Conservation (phyloP, 225 moss, liverwort and hornwort species). For the Polytrichum formosum region DNA sequence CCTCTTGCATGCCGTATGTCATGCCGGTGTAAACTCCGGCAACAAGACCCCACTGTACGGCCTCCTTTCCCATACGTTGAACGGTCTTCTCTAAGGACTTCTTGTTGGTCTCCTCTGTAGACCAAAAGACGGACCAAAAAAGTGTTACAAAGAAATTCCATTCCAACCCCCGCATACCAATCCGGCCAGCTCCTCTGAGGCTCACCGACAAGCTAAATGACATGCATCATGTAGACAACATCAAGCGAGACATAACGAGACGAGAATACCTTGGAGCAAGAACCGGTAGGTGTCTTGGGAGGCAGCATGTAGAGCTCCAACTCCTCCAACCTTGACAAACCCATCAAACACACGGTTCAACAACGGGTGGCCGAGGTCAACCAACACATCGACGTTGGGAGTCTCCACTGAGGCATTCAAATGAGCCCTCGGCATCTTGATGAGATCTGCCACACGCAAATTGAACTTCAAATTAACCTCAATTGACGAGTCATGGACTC, state of each 20-base stretch:
- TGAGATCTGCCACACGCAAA: neutral
- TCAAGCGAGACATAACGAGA: neutral
- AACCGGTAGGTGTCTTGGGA: slow-evolving; percentile 64
- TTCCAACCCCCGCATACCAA: neutral
- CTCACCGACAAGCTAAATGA: too few relatives aligned
- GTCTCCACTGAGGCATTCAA: slow-evolving; percentile 35
- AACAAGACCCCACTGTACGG: slow-evolving; percentile 89
- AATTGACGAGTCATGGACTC: too few relatives aligned
- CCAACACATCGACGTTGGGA: slow-evolving; percentile 42
- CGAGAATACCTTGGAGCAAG: slow-evolving; percentile 34
- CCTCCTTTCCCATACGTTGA: slow-evolving; percentile 84
- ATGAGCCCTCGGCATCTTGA: slow-evolving; percentile 38
- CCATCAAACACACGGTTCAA: slow-evolving; percentile 88
- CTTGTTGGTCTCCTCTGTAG: slow-evolving; percentile 68
- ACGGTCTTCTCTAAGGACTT: slow-evolving; percentile 75
- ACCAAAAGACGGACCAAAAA: neutral
- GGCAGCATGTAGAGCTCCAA: slow-evolving; percentile 85
- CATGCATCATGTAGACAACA: neutral
- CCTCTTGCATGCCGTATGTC: slow-evolving; percentile 86
- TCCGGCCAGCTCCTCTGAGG: neutral
- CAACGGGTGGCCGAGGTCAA: slow-evolving; percentile 86
- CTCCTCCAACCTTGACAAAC: slow-evolving; percentile 89
- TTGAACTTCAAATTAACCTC: too few relatives aligned
- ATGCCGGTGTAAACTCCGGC: slow-evolving; percentile 88
- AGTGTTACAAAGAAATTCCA: neutral